Percentiles rank a stretch among this genome's conserved stretches.
Conservation (phyloP, 2,329 filamentous ascomycete genomes). For the Chaetomium globosum region DNA sequence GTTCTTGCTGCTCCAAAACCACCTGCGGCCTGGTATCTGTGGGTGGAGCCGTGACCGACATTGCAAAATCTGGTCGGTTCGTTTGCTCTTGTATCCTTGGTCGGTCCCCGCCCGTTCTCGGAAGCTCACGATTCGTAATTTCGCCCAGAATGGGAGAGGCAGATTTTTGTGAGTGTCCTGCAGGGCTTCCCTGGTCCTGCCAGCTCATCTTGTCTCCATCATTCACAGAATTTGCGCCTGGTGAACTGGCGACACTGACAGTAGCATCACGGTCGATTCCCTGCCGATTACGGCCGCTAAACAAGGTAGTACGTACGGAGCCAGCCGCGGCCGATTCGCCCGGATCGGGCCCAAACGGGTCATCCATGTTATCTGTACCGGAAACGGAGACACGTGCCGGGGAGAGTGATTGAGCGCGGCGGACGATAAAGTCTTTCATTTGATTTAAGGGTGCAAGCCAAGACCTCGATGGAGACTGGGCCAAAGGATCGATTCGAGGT, state of each 20-base stretch:
- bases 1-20: slow-evolving; percentile 6
- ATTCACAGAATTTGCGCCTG: slow-evolving; percentile 35
- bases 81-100: no score
- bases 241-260: slow-evolving; percentile 39
- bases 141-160: slow-evolving; percentile 27
- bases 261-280: slow-evolving; percentile 24
- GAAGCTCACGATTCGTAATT: neutral
- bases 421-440: slow-evolving; percentile 41
- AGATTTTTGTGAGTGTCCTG: slow-evolving; percentile 18
- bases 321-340: slow-evolving; percentile 20
- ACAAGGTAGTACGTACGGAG: slow-evolving; percentile 29
- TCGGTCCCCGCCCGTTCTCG: neutral
- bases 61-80: neutral
- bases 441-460: slow-evolving; percentile 42
- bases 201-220: slow-evolving; percentile 49
- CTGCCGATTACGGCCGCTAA: slow-evolving; percentile 18
- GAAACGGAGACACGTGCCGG: slow-evolving; percentile 34
- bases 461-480: slow-evolving; percentile 30
- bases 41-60: neutral
- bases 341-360: slow-evolving; percentile 36
- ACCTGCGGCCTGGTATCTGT: neutral
- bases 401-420: slow-evolving; percentile 40
- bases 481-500: neutral
- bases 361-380: slow-evolving; percentile 31
- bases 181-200: slow-evolving; percentile 40